Base-by-base conservation (phyloP, 306 rosid species). In the Cicer chorassanicum region DNA sequence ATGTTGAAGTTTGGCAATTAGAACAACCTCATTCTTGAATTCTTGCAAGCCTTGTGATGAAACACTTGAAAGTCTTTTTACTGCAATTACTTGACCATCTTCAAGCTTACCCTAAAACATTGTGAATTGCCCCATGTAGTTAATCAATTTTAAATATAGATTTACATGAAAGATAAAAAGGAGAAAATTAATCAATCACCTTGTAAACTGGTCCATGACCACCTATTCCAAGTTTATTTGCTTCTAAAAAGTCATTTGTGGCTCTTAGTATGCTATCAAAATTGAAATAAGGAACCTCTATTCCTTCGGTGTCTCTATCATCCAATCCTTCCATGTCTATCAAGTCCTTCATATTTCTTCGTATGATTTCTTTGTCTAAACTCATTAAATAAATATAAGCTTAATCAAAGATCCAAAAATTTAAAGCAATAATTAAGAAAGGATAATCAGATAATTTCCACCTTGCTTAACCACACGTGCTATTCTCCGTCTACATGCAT, bases 121-220 rank as follows among this genome's bases (percentile, higher is more conserved):
- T n/a, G n/a, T n/a, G 9, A 44, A 2, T 44, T 0, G 2, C 4
- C 34, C 34, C 4, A 24, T 24, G 3, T 24, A 24, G 34, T 24
- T 24, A 24, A 2, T 24, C 34, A 24, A 24, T 24, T 24, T 24
- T 2, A 24, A 2, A 24, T 24, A 24, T 54, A 54, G 60, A 0
- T 8, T 53, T 11, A 42, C 13, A 0, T 1, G 19, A 53, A 53
- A 51, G 4, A 51, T 51, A 53, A 7, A 8, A 5, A 15, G 1
- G 16, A 15, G 9, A 4, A 15, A 51, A 15, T 24, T 24, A 24
- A 51, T 50, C 13, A 55, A 55, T 74, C 6, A 85, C 88, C 89
- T 80, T 85, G 60, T 82, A 87, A 2, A 89, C 89, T 9, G 88
- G 83, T 5, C 95, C 95, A 60, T 78, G 86, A 8, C 95, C 95